Conservation (phyloP, 208 protist species). For the Trypanosoma vivax region DNA sequence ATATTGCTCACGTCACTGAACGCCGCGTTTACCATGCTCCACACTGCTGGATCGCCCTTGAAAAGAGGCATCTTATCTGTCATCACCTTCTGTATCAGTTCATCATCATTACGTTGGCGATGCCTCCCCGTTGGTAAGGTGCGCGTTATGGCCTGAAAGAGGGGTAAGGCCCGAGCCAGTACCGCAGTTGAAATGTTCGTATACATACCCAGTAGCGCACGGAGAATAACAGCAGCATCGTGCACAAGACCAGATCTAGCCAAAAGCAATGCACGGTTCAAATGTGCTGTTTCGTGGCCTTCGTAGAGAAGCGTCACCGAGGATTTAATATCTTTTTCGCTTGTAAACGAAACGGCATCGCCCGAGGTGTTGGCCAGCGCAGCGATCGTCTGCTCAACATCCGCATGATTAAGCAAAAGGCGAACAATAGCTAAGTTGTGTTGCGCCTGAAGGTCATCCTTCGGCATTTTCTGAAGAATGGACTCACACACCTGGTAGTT, state of each 20-base stretch:
- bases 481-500: constrained; percentile 62
- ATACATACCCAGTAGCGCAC: constrained; percentile 53
- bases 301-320: constrained; percentile 59
- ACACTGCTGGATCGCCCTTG: constrained; percentile 35
- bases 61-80: constrained; percentile 33
- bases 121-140: constrained; percentile 24
- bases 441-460: constrained; percentile 72
- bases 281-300: constrained; percentile 72
- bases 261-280: constrained; percentile 69
- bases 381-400: constrained; percentile 42
- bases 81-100: constrained; percentile 69
- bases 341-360: constrained; percentile 17
- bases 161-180: constrained; percentile 49
- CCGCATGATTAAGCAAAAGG: constrained; percentile 50
- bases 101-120: constrained; percentile 65
- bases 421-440: constrained; percentile 77
- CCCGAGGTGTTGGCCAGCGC: constrained; percentile 20
- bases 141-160: constrained; percentile 80
- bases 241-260: constrained; percentile 55
- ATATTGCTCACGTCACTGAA: constrained; percentile 73
- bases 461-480: constrained; percentile 47
- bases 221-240: constrained; percentile 61
- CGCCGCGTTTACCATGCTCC: constrained; percentile 40
- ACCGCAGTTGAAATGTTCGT: constrained; percentile 43
- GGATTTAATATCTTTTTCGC: constrained; percentile 17